Evolutionary conservation across 768 basidiomycete genomes (phyloP).

Genomic region (Kwoniella sp.): DNA sequence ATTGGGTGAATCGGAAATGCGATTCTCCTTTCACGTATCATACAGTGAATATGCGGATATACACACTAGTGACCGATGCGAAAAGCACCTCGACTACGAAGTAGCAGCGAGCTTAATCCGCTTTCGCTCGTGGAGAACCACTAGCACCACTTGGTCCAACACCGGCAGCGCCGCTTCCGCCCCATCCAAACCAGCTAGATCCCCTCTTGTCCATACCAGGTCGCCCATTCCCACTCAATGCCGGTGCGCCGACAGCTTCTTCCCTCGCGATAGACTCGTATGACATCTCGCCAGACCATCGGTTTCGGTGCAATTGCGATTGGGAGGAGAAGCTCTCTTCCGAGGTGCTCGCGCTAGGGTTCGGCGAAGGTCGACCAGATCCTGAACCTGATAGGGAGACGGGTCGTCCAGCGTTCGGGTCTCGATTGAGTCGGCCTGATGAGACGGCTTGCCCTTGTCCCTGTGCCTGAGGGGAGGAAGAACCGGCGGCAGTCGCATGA

Average conservation of each 20-base stretch:
- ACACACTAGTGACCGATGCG: too few species aligned
- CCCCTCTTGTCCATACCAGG: constrained; percentile 34
- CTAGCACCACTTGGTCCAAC: constrained; percentile 6
- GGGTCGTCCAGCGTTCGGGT: not conserved
- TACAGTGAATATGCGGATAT: too few species aligned
- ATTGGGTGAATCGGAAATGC: not conserved
- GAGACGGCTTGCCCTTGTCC: constrained; percentile 2
- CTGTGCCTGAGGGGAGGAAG: constrained; percentile 4
- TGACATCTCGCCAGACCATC: constrained; percentile 26
- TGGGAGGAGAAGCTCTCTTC: constrained; percentile 10
- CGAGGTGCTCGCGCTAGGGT: constrained; percentile 8
- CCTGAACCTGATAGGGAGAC: not conserved
- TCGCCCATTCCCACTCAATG: constrained; percentile 1
- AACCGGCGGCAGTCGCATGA: constrained; percentile 17
- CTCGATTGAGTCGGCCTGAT: constrained; percentile 1
- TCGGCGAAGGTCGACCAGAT: not conserved
- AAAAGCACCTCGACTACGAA: not conserved
- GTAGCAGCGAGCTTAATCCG: constrained; percentile 7
- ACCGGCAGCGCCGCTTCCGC: too few species aligned
- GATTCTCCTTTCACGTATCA: not conserved
- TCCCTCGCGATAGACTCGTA: constrained; percentile 48
- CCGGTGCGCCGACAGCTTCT: constrained; percentile 31
- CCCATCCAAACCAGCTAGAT: constrained; percentile 47
- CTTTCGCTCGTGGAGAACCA: constrained; percentile 15
- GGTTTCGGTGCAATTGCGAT: constrained; percentile 1